Percentiles rank a stretch among this genome's conserved stretches.
Conservation (phyloP, 495 filamentous ascomycete genomes). For the Penicillium soppii region DNA sequence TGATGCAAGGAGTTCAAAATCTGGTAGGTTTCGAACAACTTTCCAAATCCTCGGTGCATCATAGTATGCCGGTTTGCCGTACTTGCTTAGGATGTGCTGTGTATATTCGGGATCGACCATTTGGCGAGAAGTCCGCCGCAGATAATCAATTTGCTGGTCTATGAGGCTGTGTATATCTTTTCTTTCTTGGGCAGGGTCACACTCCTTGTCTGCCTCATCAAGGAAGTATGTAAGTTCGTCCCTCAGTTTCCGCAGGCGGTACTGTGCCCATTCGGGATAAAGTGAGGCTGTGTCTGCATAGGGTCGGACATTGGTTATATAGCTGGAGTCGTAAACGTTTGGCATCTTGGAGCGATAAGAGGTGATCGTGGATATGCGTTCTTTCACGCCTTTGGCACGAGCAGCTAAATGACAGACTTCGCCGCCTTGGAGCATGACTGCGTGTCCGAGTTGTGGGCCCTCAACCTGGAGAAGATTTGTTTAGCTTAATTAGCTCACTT, state of each 20-base stretch:
- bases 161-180: slow-evolving; percentile 8
- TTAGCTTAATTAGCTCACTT: neutral
- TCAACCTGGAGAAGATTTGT: slow-evolving; percentile 15
- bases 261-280: slow-evolving; percentile 31
- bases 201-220: neutral
- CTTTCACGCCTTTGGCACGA: slow-evolving; percentile 22
- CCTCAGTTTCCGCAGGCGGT: slow-evolving; percentile 20
- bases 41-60: slow-evolving; percentile 15
- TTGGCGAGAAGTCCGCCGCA: slow-evolving; percentile 17
- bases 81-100: slow-evolving; percentile 4
- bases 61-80: slow-evolving; percentile 16
- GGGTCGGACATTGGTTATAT: slow-evolving; percentile 31
- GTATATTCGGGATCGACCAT: slow-evolving; percentile 11
- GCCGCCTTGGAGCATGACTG: slow-evolving; percentile 34
- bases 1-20: slow-evolving; percentile 13
- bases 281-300: slow-evolving; percentile 23
- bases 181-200: neutral
- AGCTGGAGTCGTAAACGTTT: slow-evolving; percentile 28
- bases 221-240: slow-evolving; percentile 16
- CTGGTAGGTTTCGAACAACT: slow-evolving; percentile 9
- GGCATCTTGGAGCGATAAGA: slow-evolving; percentile 27
- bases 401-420: slow-evolving; percentile 34
- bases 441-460: slow-evolving; percentile 21
- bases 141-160: slow-evolving; percentile 13
- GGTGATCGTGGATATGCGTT: slow-evolving; percentile 36